Base-by-base conservation (phyloP, 2,329 filamentous ascomycete genomes). In the Pestalotiopsis fici region DNA sequence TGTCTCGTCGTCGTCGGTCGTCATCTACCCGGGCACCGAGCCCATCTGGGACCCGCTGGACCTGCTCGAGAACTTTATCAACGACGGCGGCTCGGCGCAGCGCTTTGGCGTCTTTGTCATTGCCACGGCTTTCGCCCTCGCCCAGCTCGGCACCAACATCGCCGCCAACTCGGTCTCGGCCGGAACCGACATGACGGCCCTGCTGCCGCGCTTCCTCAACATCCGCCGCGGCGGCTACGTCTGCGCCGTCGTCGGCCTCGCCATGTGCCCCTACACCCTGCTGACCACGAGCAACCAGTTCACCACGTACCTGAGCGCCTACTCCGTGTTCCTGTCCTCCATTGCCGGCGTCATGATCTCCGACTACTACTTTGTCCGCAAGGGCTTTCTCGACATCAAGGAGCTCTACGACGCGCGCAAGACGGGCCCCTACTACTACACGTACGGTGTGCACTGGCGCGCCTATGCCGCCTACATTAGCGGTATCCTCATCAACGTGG, bases 271-370 rank as follows among this genome's bases (percentile, higher is more conserved):
- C 0, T 95, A 91, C 88, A 92, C 93, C 68, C 86, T 97, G 0
- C 87, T 97, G 9, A 89, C 87, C 2, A 83, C 84, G 57, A 88
- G 88, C 57, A 97, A 95, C 83, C 90, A 91, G 79, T 97, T 97
- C 82, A 96, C 93, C 0, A 97, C 93, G 3, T 97, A 97, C 76
- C 88, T 98, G 0, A 96, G 93, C 0, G 92, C 95, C 1, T 97
- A 97, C 83, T 94, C 92, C 3, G 94, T 98, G 66, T 98, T 98
- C 81, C 86, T 98, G n/a, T 95, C 92, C 68, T 94, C 92, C 56
- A 97, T 98, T 70, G 94, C 93, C 0, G 95, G 95, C n/a, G 93
- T 97, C 70, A 96, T 97, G 82, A 84, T 94, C 68, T 88, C 86
- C 72, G 95, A 98, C 79, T 98, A 98, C 83, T 98, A 97, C 79